Conservation (phyloP, 129 eudicot genomes). For the Pulicaria dysenterica region DNA sequence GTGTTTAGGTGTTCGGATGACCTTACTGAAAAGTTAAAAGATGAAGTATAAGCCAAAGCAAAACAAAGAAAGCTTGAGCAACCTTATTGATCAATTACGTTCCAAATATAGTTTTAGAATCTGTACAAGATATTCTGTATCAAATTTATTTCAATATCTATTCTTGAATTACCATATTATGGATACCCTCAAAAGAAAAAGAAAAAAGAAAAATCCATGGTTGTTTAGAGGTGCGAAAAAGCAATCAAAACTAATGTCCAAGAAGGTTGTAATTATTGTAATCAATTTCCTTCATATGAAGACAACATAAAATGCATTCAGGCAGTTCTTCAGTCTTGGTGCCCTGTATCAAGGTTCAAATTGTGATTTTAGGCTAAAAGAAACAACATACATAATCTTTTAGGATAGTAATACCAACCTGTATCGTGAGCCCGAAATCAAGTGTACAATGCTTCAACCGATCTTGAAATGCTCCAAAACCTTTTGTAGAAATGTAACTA, state of each 20-base stretch:
- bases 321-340: constrained; percentile 88
- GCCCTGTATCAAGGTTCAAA: constrained; percentile 55
- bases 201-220: not conserved
- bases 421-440: constrained; percentile 86
- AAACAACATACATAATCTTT: not conserved
- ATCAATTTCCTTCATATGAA: constrained; percentile 76
- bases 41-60: too few species aligned
- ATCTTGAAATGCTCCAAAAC: constrained; percentile 78
- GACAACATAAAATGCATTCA: constrained; percentile 75
- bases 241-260: constrained; percentile 36
- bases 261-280: constrained; percentile 63
- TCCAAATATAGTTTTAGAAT: constrained; percentile 22
- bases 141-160: constrained; percentile 23
- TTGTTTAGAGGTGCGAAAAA: too few species aligned
- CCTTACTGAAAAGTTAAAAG: too few species aligned
- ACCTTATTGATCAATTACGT: constrained; percentile 32
- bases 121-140: constrained; percentile 37
- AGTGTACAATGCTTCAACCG: constrained; percentile 61
- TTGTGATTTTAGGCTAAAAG: not conserved
- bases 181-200: not conserved
- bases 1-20: too few species aligned
- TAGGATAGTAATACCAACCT: constrained; percentile 43
- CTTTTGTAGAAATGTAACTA: constrained; percentile 81
- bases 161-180: constrained; percentile 13
- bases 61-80: not conserved